Conservation (phyloP, 768 basidiomycete species). For the Lentinula sp. region DNA sequence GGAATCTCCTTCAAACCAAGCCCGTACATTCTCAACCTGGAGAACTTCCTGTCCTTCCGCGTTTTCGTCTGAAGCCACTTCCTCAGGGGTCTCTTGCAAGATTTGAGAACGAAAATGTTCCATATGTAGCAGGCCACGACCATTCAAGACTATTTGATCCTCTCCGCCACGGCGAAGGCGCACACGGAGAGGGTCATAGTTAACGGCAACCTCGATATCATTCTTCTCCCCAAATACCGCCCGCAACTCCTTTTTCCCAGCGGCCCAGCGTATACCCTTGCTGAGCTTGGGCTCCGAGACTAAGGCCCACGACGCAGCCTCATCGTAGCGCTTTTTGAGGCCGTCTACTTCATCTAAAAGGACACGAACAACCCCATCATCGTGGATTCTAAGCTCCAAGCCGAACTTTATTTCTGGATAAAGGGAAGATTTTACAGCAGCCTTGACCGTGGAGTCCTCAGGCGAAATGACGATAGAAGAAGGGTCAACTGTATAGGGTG, state of each 20-base stretch:
- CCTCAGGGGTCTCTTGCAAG: constrained; percentile 30
- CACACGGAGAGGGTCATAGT: constrained; percentile 72
- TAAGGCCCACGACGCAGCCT: constrained; percentile 87
- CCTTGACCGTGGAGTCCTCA: constrained; percentile 59
- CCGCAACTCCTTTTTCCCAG: constrained; percentile 57
- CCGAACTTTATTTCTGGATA: constrained; percentile 82
- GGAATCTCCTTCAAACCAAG: constrained; percentile 86
- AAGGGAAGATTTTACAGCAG: constrained; percentile 70
- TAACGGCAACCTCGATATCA: constrained; percentile 60
- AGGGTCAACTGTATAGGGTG: constrained; percentile 78
- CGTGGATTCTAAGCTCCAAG: constrained; percentile 78
- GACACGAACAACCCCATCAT: constrained; percentile 86
- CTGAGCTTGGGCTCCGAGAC: constrained; percentile 64
- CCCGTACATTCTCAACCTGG: constrained; percentile 40
- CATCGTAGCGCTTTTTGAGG: constrained; percentile 82
- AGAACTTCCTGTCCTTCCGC: constrained; percentile 48
- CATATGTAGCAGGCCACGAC: constrained; percentile 89
- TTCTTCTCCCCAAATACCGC: constrained; percentile 62
- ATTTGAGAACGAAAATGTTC: constrained; percentile 86
- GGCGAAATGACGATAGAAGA: constrained; percentile 46
- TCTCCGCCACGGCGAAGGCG: constrained; percentile 67
- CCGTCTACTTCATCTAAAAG: constrained; percentile 87
- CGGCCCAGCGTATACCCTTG: constrained; percentile 54
- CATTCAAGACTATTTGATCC: constrained; percentile 86
- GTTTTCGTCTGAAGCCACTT: constrained; percentile 24